Percentiles rank a stretch among this genome's conserved stretches.
Evolutionary conservation across 257 asterid species (phyloP).

Genomic region (Solanum pinnatisectum): DNA sequence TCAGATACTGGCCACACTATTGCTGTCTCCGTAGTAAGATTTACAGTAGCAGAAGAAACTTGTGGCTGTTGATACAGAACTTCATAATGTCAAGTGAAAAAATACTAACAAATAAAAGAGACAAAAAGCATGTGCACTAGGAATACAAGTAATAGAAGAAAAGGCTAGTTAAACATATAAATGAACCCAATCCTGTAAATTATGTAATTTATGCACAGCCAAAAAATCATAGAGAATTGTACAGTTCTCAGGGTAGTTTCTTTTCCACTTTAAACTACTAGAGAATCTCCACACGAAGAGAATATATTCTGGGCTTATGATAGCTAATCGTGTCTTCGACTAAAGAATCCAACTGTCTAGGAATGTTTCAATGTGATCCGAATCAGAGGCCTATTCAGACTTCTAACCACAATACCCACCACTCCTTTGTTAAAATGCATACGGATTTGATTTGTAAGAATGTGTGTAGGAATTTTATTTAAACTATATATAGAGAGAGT

Average conservation of each 20-base stretch:
- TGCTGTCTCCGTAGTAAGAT: slow-evolving; percentile 93
- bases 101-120: background rate
- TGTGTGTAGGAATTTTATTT: background rate
- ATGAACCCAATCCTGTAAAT: background rate
- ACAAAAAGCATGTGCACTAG: background rate
- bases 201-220: background rate
- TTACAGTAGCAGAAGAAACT: slow-evolving; percentile 88
- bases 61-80: slow-evolving; percentile 51
- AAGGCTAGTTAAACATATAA: background rate
- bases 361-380: background rate
- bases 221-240: background rate
- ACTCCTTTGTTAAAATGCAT: background rate
- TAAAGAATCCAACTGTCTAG: background rate
- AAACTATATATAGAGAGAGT: background rate
- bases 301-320: background rate
- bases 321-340: background rate
- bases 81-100: background rate
- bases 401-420: background rate
- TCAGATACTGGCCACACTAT: slow-evolving; percentile 85
- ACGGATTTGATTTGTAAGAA: background rate
- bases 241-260: background rate
- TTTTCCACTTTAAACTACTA: background rate
- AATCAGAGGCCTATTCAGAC: background rate
- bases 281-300: background rate
- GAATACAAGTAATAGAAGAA: background rate